Evolutionary conservation across 2,329 filamentous ascomycete species (phyloP), one percentile per base, ranked within the genome.

Genomic region (Colletotrichum agaves): DNA sequence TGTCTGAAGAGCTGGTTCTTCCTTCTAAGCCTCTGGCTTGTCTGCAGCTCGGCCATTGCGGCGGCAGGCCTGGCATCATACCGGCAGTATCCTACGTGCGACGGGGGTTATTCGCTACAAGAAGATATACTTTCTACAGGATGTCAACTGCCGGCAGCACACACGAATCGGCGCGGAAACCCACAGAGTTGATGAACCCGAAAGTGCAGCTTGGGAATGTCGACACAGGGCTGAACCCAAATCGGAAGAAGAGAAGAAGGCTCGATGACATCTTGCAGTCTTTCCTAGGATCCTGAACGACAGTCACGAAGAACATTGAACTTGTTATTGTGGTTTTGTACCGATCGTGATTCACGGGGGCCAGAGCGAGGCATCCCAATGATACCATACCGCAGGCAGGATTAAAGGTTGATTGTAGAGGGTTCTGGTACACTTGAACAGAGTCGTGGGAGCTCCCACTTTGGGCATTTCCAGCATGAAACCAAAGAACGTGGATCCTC

Each of bases 1-100:
- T 78, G 4, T 75, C 72, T 2, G 79, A 77, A 0, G 74, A 78
- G 3, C 77, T 81, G 57, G 74, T 81, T 21, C 72, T 82, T 8
- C 80, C 80, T 11, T 78, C 78, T 5, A 77, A 76, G 53, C 79
- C 79, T 4, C 71, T 81, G 61, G 80, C 76, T 0, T 77, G 74
- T 44, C 64, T 82, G 33, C 78, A 77, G 41, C 63, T 82, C 8
- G 80, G 80, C 4, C 79, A 82, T 61, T 78, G 72, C 53, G 73
- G 75, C 19, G 56, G 37, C 11, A 74, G 75, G 11, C 74, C 76
- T 13, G 76, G 78, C 12, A 78, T 80, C n/a, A 66, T 73, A 4
- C 73, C 72, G 8, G 75, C 72, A 19, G 79, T 78, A 4, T 76
- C 78, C 5, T 81, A 81, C 58, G 74, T 80, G 12, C 74, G 75